These are phyloP conservation scores for Thermomucor indicae-seudaticae DNA, from an alignment of 371 early-diverging fungal genomes.

Conservation along the genomic window DNA sequence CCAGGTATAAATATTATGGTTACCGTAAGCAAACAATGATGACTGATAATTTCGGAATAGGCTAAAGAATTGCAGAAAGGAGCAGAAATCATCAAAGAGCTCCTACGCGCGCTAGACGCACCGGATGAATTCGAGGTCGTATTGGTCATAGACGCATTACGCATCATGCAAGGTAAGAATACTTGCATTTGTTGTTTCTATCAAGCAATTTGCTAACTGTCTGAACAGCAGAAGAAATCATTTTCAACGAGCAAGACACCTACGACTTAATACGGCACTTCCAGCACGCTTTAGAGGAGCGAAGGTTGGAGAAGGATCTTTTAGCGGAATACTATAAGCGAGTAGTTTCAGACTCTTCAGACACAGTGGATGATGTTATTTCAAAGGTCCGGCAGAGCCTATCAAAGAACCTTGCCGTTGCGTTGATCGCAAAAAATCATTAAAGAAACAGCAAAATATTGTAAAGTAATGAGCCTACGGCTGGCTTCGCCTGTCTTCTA, in stretches of 20 bases:
- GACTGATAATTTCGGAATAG: not conserved
- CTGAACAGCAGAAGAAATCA: not conserved
- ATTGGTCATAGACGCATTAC: conserved; percentile 11
- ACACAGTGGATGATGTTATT: conserved; percentile 1
- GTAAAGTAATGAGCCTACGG: too few relatives aligned
- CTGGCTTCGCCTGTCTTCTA: too few relatives aligned
- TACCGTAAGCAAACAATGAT: not conserved
- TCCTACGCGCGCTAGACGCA: conserved; percentile 4
- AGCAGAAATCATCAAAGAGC: conserved; percentile 2
- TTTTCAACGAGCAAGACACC: conserved; percentile 12
- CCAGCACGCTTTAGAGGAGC: conserved; percentile 1
- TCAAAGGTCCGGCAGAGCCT: conserved; percentile 4
- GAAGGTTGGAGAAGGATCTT: not conserved
- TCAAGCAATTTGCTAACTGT: not conserved
- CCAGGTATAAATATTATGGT: not conserved
- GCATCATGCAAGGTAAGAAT: conserved; percentile 5
- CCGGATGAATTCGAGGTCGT: conserved; percentile 12
- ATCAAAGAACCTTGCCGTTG: conserved; percentile 7
- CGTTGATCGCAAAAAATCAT: too few relatives aligned
- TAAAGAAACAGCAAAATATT: too few relatives aligned
- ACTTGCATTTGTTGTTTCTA: not conserved
- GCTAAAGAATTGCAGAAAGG: not conserved
- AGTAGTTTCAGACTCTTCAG: not conserved
- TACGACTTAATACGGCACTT: conserved; percentile 9
- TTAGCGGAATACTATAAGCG: conserved; percentile 5